phyloP scores from a whole-genome alignment of 2,329 filamentous ascomycete species.

The Oidium heveae region DNA sequence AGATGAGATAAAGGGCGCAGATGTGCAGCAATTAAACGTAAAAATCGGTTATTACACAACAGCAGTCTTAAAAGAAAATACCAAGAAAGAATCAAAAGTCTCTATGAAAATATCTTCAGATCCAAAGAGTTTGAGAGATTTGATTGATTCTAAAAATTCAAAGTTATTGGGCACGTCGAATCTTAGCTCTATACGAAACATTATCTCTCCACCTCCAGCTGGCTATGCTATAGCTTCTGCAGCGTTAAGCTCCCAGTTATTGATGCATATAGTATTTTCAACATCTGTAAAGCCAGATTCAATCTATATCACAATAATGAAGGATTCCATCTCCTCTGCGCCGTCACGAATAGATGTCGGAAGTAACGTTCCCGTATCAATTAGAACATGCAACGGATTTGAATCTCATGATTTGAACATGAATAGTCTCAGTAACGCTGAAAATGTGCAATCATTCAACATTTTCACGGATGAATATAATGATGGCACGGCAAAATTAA shows the following conservation, averaged over 20 bases:
- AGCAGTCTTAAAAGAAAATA: conserved; percentile 5
- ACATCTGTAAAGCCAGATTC: too few species aligned
- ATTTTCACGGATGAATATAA: conserved; percentile 11
- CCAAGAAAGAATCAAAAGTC: conserved; percentile 1
- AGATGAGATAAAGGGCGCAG: conserved; percentile 57
- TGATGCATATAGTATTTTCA: too few species aligned
- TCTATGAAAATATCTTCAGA: neutral
- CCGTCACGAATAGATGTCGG: too few species aligned
- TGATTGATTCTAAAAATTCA: conserved; percentile 8
- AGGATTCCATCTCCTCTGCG: too few species aligned
- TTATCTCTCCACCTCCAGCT: conserved; percentile 7
- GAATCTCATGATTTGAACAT: too few species aligned
- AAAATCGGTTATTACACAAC: conserved; percentile 11
- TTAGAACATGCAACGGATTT: too few species aligned
- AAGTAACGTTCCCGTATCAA: too few species aligned
- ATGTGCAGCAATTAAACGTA: conserved; percentile 43
- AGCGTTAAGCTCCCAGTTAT: too few species aligned
- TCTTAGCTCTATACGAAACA: conserved; percentile 9
- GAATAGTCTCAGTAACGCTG: too few species aligned
- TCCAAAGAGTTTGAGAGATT: conserved; percentile 7
- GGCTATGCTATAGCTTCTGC: too few species aligned
- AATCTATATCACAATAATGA: too few species aligned
- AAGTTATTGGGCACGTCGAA: conserved; percentile 8
- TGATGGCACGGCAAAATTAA: conserved; percentile 9
- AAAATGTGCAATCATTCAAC: conserved; percentile 5